Evolutionary conservation across 441 rosid genomes (phyloP).

Genomic region (Brassica balearica): DNA sequence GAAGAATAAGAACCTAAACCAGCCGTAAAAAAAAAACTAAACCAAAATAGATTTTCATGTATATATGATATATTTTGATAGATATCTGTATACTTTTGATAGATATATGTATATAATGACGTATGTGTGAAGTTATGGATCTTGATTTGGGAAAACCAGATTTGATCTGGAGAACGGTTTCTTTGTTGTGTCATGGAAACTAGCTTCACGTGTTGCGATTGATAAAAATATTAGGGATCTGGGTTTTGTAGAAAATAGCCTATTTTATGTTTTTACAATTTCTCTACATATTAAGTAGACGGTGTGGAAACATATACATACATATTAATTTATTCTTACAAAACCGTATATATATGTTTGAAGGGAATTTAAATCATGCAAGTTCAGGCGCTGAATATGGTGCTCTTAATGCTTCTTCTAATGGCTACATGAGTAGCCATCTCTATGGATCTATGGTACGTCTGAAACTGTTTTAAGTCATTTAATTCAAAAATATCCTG

Average conservation of each 20-base stretch:
- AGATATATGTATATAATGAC: slow-evolving; percentile 17
- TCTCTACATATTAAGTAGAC: background rate
- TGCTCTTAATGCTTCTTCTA: slow-evolving; percentile 44
- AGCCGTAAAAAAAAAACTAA: background rate
- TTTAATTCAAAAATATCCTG: slow-evolving; percentile 6
- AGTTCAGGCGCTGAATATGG: slow-evolving; percentile 57
- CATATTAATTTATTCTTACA: slow-evolving; percentile 8
- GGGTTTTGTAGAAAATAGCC: slow-evolving; percentile 5
- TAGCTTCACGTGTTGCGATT: slow-evolving; percentile 36
- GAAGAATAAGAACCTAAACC: background rate
- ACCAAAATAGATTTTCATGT: background rate
- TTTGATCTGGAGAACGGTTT: slow-evolving; percentile 31
- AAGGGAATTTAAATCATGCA: slow-evolving; percentile 62
- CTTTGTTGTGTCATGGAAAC: slow-evolving; percentile 41
- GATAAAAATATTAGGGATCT: slow-evolving; percentile 20
- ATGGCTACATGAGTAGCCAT: slow-evolving; percentile 68
- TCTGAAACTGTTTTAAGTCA: slow-evolving; percentile 11
- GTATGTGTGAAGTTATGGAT: slow-evolving; percentile 40
- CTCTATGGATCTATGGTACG: slow-evolving; percentile 65
- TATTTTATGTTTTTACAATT: background rate
- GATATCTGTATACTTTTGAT: background rate
- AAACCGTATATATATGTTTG: slow-evolving; percentile 14
- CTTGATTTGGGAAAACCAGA: slow-evolving; percentile 43
- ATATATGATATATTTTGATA: background rate
- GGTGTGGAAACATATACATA: slow-evolving; percentile 3